phyloP scores from a whole-genome alignment of 148 eudicot genomes.

The Spergularia marina region DNA sequence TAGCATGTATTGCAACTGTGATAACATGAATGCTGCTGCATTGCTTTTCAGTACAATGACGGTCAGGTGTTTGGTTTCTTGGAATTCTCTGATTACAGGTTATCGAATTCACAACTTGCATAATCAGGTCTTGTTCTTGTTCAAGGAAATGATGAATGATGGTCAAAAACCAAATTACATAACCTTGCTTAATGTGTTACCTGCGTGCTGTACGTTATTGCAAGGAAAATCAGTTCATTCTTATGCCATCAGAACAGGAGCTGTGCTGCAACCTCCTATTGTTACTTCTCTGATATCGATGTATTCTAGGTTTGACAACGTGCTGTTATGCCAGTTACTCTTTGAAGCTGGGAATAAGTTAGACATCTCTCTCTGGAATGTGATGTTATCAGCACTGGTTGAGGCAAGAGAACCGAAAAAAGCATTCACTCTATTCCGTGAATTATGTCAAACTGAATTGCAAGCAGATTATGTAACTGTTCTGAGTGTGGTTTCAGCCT shows the following conservation, averaged over 20 bases:
- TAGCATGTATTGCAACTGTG: conserved; percentile 53
- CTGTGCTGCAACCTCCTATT: conserved; percentile 41
- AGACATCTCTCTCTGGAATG: conserved; percentile 59
- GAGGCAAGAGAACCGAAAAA: conserved; percentile 30
- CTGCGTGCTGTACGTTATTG: conserved; percentile 34
- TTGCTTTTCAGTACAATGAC: conserved; percentile 41
- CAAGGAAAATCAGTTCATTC: conserved; percentile 60
- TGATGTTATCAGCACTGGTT: conserved; percentile 47
- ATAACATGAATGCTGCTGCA: conserved; percentile 37
- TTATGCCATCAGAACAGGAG: conserved; percentile 37
- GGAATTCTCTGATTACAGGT: conserved; percentile 66
- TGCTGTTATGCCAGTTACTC: conserved; percentile 37
- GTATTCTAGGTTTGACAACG: conserved; percentile 52
- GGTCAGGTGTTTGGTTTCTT: conserved; percentile 43
- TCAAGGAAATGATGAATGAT: conserved; percentile 38
- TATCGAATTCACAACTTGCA: conserved; percentile 31
- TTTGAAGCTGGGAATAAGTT: conserved; percentile 44
- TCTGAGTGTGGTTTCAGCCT: conserved; percentile 46
- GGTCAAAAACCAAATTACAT: conserved; percentile 48
- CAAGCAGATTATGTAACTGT: conserved; percentile 51
- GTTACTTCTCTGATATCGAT: conserved; percentile 59
- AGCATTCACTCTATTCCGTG: conserved; percentile 34
- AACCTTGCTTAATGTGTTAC: conserved; percentile 50
- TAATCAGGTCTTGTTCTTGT: conserved; percentile 29
- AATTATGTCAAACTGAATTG: conserved; percentile 35